Percentiles rank a stretch among this genome's conserved stretches.
Evolutionary conservation across 495 filamentous ascomycete species (phyloP).

Genomic region (Amphirosellinia nigrospora): DNA sequence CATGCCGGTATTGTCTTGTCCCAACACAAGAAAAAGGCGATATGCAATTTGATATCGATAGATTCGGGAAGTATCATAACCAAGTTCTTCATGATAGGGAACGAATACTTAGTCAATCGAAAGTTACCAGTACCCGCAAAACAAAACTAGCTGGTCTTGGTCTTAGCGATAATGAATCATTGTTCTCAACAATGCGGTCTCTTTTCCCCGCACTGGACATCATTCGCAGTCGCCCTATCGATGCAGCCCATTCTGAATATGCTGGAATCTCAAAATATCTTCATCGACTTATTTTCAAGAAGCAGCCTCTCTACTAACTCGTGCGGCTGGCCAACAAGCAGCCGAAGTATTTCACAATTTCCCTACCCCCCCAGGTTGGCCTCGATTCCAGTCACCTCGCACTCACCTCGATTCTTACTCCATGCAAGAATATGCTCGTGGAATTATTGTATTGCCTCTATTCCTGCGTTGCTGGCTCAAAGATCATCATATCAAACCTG

Average conservation of each 20-base stretch:
- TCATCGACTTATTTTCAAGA: slow-evolving; percentile 3
- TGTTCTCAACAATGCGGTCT: not conserved
- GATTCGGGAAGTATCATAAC: too few species aligned
- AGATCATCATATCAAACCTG: not conserved
- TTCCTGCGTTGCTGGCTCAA: slow-evolving; percentile 1
- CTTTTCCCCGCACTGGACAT: not conserved
- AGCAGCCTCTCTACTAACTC: not conserved
- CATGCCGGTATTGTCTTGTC: too few species aligned
- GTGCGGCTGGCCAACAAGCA: not conserved
- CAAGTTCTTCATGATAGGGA: not conserved
- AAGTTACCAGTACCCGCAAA: not conserved
- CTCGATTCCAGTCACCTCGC: not conserved
- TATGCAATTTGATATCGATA: too few species aligned
- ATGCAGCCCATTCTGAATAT: not conserved
- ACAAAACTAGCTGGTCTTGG: not conserved
- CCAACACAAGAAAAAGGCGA: too few species aligned
- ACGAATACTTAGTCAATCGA: not conserved
- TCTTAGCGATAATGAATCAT: not conserved
- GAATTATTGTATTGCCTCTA: not conserved
- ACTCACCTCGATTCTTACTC: not conserved
- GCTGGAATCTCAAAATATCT: not conserved
- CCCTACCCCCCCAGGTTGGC: not conserved
- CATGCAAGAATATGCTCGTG: not conserved
- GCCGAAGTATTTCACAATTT: not conserved
- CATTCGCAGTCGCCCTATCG: not conserved